A percentile compares a stretch with the other conserved stretches of the same genome.
Conservation (phyloP, 2,329 filamentous ascomycete genomes). For the Botryosphaeria dothidea region DNA sequence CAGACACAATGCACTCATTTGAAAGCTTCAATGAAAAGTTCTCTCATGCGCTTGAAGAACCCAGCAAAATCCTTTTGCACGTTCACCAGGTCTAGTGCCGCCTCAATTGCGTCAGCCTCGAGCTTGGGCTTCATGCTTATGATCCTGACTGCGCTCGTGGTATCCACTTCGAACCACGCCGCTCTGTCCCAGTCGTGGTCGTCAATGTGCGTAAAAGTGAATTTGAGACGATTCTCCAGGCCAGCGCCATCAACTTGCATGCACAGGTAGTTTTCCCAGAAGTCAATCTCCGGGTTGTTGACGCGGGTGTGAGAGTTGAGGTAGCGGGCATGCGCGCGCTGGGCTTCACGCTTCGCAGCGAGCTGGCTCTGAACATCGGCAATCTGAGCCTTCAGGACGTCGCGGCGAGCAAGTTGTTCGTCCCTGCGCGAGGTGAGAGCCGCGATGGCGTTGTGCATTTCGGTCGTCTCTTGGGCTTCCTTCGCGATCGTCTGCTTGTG, state of each 20-base stretch:
- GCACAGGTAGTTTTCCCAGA: conserved; percentile 92
- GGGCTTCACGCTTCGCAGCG: conserved; percentile 68
- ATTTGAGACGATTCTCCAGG: conserved; percentile 80
- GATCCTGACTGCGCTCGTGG: conserved; percentile 82
- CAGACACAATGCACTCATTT: conserved; percentile 37
- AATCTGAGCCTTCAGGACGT: conserved; percentile 58
- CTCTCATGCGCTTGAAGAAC: conserved; percentile 80
- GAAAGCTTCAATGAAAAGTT: conserved; percentile 65
- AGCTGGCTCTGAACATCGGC: conserved; percentile 69
- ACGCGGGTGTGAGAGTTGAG: conserved; percentile 82
- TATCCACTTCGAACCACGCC: conserved; percentile 91
- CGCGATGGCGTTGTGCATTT: conserved; percentile 63
- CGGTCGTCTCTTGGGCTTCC: conserved; percentile 70
- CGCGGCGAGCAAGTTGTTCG: conserved; percentile 55
- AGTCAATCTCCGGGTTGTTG: conserved; percentile 90
- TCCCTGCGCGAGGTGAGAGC: conserved; percentile 58
- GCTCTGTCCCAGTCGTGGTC: conserved; percentile 86
- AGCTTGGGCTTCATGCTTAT: conserved; percentile 79
- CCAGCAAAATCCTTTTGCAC: conserved; percentile 72
- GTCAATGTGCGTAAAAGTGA: conserved; percentile 84
- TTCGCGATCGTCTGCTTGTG: conserved; percentile 75
- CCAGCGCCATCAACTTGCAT: conserved; percentile 87
- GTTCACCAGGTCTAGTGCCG: conserved; percentile 76
- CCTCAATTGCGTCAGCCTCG: conserved; percentile 74
- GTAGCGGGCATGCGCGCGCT: conserved; percentile 70